Base-by-base conservation (phyloP, 129 eudicot genomes). In the Deinandra increscens region DNA sequence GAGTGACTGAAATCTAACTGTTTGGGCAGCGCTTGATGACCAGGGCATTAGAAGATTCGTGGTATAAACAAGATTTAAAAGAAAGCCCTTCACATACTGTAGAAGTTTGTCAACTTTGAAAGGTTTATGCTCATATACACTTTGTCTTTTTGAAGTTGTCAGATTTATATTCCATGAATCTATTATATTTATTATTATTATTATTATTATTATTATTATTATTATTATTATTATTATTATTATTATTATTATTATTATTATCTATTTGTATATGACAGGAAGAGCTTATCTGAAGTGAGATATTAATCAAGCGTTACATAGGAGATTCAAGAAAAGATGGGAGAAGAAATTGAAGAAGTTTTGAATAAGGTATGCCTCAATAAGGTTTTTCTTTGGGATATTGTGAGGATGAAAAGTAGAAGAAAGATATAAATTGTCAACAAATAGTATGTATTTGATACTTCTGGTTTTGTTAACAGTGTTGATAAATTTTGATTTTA, bases 1-100 rank as follows among this genome's bases (percentile, higher is more conserved):
- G 20, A 34, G 74, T 14, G 54, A 76, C 75, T 60, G 55, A 76
- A 68, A 76, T 75, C 56, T 67, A 56, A 73, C 64, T 45, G 36
- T 55, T 67, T 83, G 81, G 58, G 59, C 95, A 91, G 97, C 88
- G 96, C 43, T 71, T 91, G 66, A 65, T 91, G 80, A 81, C 78
- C 73, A 79, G 82, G 78, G 74, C 88, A 67, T 68, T 84, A 50
- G 91, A 81, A 44, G 75, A 79, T 59, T 68, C 81, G 69, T 53
- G 55, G 75, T 60, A 66, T 48, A 72, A 56, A 55, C 75, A 79
- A 60, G 83, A 72, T 71, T 13, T 49, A 64, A 81, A 61, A 60
- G 84, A 75, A 71, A 70, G 60, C 65, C 68, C 71, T 10, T 59
- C 18, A 29, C 29, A 69, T 49, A 37, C 45, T 56, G 75, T 74